These are phyloP conservation scores for Magnolia changhungtana DNA, from an alignment of 164 flowering plant species.

Conservation along the genomic window DNA sequence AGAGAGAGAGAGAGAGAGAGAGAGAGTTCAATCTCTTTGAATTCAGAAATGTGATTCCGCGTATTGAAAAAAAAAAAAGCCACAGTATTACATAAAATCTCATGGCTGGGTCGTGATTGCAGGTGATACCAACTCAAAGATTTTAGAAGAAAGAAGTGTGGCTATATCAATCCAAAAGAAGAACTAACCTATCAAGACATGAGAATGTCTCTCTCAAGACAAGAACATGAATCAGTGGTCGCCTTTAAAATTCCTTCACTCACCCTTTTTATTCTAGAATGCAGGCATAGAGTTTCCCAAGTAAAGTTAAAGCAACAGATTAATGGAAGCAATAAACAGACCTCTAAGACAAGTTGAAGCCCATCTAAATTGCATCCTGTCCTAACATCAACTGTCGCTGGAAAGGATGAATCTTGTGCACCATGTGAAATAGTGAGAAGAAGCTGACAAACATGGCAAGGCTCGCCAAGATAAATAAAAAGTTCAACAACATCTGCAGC, in stretches of 20 bases:
- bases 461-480: slow-evolving; percentile 84
- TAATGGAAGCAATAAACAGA: slow-evolving; percentile 26
- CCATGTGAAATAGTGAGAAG: slow-evolving; percentile 93
- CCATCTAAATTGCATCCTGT: slow-evolving; percentile 76
- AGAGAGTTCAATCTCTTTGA: no score
- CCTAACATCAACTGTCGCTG: slow-evolving; percentile 82
- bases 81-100: no score
- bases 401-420: slow-evolving; percentile 91
- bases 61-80: no score
- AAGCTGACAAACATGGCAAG: slow-evolving; percentile 97
- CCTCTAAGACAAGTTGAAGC: slow-evolving; percentile 93
- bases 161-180: no score
- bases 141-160: no score
- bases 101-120: no score
- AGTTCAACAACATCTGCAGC: slow-evolving; percentile 89
- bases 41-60: no score
- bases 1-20: no score
- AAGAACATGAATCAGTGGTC: background rate
- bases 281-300: background rate
- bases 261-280: background rate
- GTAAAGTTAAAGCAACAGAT: no score
- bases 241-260: background rate
- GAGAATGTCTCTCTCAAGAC: background rate
- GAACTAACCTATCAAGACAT: background rate
- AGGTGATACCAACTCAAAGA: no score